These are phyloP conservation scores for Isatis tinctoria DNA, from an alignment of 345 rosid genomes.

Conservation along the genomic window DNA sequence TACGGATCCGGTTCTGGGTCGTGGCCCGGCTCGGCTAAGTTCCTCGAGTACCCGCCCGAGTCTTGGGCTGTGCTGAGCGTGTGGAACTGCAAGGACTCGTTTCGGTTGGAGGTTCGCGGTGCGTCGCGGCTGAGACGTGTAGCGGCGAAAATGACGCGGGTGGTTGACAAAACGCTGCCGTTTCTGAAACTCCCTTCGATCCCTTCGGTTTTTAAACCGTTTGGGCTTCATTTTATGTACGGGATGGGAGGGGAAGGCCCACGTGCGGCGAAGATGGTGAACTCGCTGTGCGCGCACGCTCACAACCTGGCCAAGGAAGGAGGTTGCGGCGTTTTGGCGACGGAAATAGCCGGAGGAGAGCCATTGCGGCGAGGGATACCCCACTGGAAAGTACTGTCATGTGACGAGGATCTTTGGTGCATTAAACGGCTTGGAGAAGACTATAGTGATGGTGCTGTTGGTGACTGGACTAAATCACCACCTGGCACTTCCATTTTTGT, in stretches of 20 bases:
- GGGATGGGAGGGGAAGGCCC: constrained; percentile 93
- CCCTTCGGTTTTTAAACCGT: constrained; percentile 76
- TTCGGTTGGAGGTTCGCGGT: constrained; percentile 74
- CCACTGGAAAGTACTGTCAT: constrained; percentile 74
- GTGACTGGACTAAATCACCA: constrained; percentile 95
- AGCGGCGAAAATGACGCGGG: constrained; percentile 64
- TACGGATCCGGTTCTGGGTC: constrained; percentile 28
- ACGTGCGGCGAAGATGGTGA: constrained; percentile 51
- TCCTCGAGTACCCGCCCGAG: constrained; percentile 69
- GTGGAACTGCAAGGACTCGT: constrained; percentile 86
- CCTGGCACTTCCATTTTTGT: constrained; percentile 84
- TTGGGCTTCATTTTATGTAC: constrained; percentile 75
- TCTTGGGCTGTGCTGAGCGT: constrained; percentile 93
- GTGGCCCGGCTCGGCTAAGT: constrained; percentile 67
- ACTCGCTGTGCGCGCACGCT: constrained; percentile 64
- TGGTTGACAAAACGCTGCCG: constrained; percentile 70
- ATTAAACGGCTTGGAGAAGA: constrained; percentile 82
- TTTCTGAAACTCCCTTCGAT: constrained; percentile 78
- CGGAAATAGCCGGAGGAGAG: constrained; percentile 71
- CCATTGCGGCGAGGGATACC: constrained; percentile 77
- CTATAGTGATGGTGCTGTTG: constrained; percentile 63
- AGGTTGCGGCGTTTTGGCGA: constrained; percentile 73
- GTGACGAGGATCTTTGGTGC: constrained; percentile 83
- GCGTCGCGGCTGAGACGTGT: constrained; percentile 50
- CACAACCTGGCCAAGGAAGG: constrained; percentile 72